phyloP scores from a whole-genome alignment of 306 rosid species.

The Psophocarpus tetragonolobus region DNA sequence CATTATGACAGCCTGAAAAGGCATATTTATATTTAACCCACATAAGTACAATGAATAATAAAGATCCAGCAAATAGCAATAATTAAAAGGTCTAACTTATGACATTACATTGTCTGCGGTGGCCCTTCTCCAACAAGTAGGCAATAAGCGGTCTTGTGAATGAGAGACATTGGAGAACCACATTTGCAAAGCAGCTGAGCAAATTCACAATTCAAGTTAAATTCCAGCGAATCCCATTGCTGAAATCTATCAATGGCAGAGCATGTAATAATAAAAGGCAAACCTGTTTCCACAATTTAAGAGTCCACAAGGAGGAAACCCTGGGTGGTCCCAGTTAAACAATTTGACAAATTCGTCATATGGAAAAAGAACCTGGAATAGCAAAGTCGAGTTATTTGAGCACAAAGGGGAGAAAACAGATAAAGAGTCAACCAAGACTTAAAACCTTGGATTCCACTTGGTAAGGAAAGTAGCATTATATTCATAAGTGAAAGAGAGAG shows the following conservation, averaged over 20 bases:
- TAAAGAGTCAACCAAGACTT: too few species aligned
- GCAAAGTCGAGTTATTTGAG: neutral
- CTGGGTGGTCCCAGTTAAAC: conserved; percentile 68
- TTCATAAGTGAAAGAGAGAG: neutral
- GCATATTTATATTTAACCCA: neutral
- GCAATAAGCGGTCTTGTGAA: conserved; percentile 86
- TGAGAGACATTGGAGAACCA: conserved; percentile 88
- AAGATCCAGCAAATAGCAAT: conserved; percentile 3
- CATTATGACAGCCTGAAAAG: conserved; percentile 64
- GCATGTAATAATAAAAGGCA: conserved; percentile 13
- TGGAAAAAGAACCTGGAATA: conserved; percentile 73
- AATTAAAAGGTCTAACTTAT: neutral
- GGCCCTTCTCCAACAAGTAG: conserved; percentile 75
- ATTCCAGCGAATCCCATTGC: neutral
- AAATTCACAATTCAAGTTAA: conserved; percentile 6
- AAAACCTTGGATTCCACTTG: conserved; percentile 14
- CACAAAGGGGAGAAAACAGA: neutral
- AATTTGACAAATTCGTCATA: conserved; percentile 72
- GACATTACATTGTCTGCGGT: conserved; percentile 66
- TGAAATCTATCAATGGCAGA: conserved; percentile 2
- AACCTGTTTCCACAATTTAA: conserved; percentile 87
- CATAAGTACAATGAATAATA: conserved; percentile 11
- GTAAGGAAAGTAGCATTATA: neutral
- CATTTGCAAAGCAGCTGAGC: conserved; percentile 90
- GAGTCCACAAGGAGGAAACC: conserved; percentile 81